These are phyloP conservation scores for Coniella lustricola DNA, from an alignment of 2,329 filamentous ascomycete species.

Conservation along the genomic window DNA sequence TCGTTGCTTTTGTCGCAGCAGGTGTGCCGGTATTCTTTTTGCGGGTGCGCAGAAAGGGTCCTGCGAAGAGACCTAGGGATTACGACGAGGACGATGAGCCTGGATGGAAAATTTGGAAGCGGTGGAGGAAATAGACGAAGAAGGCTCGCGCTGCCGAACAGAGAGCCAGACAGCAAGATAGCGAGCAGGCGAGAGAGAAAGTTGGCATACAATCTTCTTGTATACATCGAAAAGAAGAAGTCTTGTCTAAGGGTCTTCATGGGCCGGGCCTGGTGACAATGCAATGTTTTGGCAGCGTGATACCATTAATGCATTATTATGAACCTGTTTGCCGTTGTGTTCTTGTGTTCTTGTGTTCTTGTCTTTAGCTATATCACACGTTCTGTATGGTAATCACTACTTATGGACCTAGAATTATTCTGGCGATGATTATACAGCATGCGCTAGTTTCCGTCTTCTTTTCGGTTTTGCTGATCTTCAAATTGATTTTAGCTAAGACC, in stretches of 20 bases:
- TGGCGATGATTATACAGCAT: too few relatives aligned
- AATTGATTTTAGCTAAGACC: too few relatives aligned
- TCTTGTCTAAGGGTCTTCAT: neutral
- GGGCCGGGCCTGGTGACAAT: neutral
- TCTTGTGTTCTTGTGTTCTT: too few relatives aligned
- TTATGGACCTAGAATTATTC: too few relatives aligned
- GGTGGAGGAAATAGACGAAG: conserved; percentile 22
- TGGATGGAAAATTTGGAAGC: conserved; percentile 58
- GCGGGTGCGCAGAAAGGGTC: conserved; percentile 61
- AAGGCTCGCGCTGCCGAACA: conserved; percentile 2
- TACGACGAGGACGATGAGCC: conserved; percentile 28
- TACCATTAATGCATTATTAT: conserved; percentile 5
- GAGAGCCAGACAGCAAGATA: neutral
- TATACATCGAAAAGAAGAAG: neutral
- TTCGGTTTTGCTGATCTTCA: too few relatives aligned
- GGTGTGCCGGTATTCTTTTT: conserved; percentile 88
- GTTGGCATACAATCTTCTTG: neutral
- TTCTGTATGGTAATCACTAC: too few relatives aligned
- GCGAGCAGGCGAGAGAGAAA: neutral
- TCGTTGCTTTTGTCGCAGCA: conserved; percentile 74
- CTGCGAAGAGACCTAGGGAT: conserved; percentile 34
- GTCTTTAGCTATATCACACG: too few relatives aligned
- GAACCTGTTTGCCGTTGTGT: too few relatives aligned
- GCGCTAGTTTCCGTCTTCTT: too few relatives aligned
- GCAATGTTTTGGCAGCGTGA: conserved; percentile 9